Conservation (phyloP, 306 rosid species). For the Prunus armeniaca region DNA sequence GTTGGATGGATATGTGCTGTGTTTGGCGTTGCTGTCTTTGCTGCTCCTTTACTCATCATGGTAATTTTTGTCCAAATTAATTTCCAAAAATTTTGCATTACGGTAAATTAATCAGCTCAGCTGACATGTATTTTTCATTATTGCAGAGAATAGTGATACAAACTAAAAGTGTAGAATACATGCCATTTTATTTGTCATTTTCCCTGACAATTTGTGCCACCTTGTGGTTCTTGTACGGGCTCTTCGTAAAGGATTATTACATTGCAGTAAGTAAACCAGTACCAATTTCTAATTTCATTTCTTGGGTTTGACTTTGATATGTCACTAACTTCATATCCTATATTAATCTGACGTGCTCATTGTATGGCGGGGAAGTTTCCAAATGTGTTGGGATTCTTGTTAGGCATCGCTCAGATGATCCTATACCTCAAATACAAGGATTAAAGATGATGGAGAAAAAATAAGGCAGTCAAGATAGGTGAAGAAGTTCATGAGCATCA, state of each 20-base stretch:
- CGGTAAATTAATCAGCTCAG: neutral
- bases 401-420: constrained; percentile 54
- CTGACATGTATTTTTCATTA: neutral
- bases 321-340: no score
- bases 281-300: neutral
- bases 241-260: constrained; percentile 46
- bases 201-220: constrained; percentile 52
- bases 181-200: constrained; percentile 60
- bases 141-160: constrained; percentile 61
- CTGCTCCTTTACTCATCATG: constrained; percentile 73
- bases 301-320: no score
- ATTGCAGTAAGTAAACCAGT: constrained; percentile 46
- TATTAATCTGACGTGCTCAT: no score
- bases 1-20: constrained; percentile 60
- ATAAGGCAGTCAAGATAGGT: neutral
- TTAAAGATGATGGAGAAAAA: neutral
- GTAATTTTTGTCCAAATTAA: constrained; percentile 18
- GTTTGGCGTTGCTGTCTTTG: constrained; percentile 62
- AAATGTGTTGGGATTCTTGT: constrained; percentile 57
- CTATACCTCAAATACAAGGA: constrained; percentile 52
- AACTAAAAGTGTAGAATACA: constrained; percentile 58
- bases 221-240: constrained; percentile 67
- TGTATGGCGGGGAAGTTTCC: constrained; percentile 39
- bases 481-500: neutral
- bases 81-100: neutral